Conservation (phyloP, 2,329 filamentous ascomycete species). For the Penicillium sp. region DNA sequence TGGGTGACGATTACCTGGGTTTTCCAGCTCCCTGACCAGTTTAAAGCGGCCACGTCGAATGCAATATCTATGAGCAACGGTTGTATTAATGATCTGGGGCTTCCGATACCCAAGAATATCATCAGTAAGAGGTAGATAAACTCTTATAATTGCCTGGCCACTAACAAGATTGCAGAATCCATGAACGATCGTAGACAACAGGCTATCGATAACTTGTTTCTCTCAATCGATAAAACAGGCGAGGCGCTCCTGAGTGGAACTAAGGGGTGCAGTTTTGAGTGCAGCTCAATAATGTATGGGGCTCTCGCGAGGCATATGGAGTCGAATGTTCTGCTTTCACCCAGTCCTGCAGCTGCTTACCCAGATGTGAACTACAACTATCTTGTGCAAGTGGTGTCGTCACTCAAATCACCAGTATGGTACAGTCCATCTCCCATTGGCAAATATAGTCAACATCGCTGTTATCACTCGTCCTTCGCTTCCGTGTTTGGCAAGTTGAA, state of each 20-base stretch:
- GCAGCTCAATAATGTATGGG: constrained; percentile 12
- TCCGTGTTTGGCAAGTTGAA: neutral
- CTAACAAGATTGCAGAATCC: too few species aligned
- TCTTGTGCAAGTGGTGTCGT: neutral
- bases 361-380: neutral
- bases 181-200: neutral
- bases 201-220: neutral
- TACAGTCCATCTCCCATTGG: too few species aligned
- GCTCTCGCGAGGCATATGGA: constrained; percentile 9
- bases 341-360: constrained; percentile 3
- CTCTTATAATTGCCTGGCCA: too few species aligned
- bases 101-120: too few species aligned
- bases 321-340: constrained; percentile 9
- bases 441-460: too few species aligned
- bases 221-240: neutral
- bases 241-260: neutral
- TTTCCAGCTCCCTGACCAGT: neutral
- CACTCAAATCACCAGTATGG: constrained; percentile 1
- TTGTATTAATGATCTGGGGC: too few species aligned
- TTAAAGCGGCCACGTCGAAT: too few species aligned
- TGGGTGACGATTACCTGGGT: constrained; percentile 28
- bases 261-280: constrained; percentile 6
- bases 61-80: too few species aligned
- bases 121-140: too few species aligned
- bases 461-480: neutral